phyloP scores from a whole-genome alignment of 176 grass and related monocot genomes.

The Musa acuminata region DNA sequence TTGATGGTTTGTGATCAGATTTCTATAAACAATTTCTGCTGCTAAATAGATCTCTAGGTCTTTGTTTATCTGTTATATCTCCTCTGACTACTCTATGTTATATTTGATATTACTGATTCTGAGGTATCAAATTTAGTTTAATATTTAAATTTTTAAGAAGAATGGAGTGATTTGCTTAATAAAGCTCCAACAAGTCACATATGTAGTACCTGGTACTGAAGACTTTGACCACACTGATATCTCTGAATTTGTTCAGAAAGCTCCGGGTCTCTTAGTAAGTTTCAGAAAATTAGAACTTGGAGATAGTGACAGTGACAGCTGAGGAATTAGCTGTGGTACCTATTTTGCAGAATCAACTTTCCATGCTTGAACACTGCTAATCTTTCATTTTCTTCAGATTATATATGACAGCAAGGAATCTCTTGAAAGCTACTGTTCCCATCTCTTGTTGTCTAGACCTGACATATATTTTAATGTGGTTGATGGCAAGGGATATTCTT shows the following conservation, averaged over 20 bases:
- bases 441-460: slow-evolving; percentile 85
- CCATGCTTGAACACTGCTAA: slow-evolving; percentile 2
- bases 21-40: too few species aligned
- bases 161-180: too few species aligned
- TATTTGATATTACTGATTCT: too few species aligned
- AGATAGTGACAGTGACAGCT: slow-evolving; percentile 49
- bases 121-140: too few species aligned
- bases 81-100: too few species aligned
- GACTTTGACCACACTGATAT: slow-evolving; percentile 63
- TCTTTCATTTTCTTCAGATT: slow-evolving; percentile 45
- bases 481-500: slow-evolving; percentile 45
- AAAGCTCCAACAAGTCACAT: too few species aligned
- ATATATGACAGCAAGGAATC: slow-evolving; percentile 73
- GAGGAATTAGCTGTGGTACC: slow-evolving; percentile 81
- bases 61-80: too few species aligned
- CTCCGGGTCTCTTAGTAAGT: slow-evolving; percentile 60
- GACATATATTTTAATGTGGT: slow-evolving; percentile 70
- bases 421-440: slow-evolving; percentile 83
- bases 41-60: too few species aligned
- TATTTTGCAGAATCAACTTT: slow-evolving; percentile 1
- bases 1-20: too few species aligned
- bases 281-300: slow-evolving; percentile 4
- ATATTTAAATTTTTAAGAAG: too few species aligned
- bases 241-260: slow-evolving; percentile 71
- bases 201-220: slow-evolving; percentile 72